Conservation (phyloP, 2,329 filamentous ascomycete genomes). For the Botryotinia globosa region DNA sequence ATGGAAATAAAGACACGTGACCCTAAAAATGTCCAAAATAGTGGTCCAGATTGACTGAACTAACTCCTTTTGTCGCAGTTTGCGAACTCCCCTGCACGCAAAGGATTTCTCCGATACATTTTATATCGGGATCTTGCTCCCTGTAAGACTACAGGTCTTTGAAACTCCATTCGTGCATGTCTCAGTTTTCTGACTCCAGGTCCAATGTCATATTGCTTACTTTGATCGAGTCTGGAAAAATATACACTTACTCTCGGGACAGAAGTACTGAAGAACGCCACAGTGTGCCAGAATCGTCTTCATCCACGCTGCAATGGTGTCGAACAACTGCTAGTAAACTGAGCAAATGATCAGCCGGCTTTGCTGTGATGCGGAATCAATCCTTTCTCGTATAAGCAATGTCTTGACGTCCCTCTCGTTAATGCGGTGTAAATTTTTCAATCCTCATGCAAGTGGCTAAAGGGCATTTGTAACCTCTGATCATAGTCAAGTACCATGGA, state of each 20-base stretch:
- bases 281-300: background rate
- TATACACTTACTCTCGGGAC: background rate
- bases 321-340: background rate
- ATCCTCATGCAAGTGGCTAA: background rate
- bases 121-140: background rate
- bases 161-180: background rate
- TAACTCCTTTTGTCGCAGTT: constrained; percentile 1
- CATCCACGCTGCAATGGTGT: background rate
- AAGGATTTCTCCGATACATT: background rate
- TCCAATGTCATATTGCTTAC: background rate
- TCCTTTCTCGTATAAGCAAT: background rate
- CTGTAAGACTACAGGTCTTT: background rate
- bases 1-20: background rate
- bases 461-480: background rate
- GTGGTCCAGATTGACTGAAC: background rate
- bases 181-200: background rate
- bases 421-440: too few species aligned
- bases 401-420: background rate
- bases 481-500: background rate
- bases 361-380: background rate
- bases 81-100: background rate
- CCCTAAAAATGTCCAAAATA: background rate
- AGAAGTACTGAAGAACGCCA: background rate
- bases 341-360: background rate
- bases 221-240: background rate